Conservation (phyloP, 2,329 filamentous ascomycete species). For the Apiospora rasikravindrae region DNA sequence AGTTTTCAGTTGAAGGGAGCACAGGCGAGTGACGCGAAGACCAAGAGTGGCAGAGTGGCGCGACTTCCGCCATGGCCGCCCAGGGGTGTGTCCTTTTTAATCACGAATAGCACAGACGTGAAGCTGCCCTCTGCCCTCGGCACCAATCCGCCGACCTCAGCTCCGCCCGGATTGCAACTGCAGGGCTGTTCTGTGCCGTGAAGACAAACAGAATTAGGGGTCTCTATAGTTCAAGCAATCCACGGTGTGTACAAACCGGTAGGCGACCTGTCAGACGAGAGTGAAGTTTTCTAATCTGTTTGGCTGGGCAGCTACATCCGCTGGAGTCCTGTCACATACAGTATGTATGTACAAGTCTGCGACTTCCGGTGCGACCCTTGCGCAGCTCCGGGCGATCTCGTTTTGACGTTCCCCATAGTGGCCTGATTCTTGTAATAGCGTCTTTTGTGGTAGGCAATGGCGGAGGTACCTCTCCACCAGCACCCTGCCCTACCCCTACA, state of each 20-base stretch:
- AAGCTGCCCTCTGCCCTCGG: not conserved
- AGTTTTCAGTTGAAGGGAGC: not conserved
- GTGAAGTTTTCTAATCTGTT: not conserved
- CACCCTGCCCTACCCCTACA: not conserved
- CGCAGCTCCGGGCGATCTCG: slow-evolving; percentile 16
- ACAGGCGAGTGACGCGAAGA: not conserved
- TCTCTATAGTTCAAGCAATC: not conserved
- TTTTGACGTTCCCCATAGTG: slow-evolving; percentile 14
- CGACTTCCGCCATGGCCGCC: not conserved
- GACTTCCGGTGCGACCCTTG: slow-evolving; percentile 9
- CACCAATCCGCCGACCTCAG: not conserved
- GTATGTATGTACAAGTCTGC: not conserved
- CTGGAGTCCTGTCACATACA: not conserved
- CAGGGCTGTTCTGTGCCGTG: not conserved
- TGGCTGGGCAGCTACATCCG: not conserved
- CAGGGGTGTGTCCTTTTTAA: not conserved
- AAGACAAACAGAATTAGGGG: not conserved
- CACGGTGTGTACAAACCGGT: not conserved
- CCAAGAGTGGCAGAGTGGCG: not conserved
- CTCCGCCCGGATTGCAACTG: not conserved
- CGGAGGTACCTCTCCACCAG: not conserved
- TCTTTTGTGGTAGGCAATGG: not conserved
- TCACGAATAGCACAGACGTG: not conserved
- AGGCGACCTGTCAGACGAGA: not conserved
- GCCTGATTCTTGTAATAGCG: slow-evolving; percentile 16